These are phyloP conservation scores for Auriculariales sp. DNA, from an alignment of 768 basidiomycete genomes.

Conservation along the genomic window DNA sequence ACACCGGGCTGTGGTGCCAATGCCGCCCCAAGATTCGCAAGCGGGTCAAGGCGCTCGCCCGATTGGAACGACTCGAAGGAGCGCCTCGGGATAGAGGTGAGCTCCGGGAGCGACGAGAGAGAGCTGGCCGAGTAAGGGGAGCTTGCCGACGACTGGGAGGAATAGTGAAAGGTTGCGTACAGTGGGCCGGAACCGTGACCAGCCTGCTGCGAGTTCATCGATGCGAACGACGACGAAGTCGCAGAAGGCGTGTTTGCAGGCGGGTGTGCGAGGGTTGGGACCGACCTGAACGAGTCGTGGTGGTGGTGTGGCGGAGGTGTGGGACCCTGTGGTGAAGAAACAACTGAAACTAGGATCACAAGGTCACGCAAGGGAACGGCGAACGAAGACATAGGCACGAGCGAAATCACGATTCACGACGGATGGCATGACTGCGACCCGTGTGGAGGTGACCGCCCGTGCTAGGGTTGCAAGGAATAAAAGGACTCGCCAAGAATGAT, in stretches of 20 bases:
- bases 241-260: too few relatives aligned
- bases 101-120: not conserved
- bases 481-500: constrained; percentile 77
- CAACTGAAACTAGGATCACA: not conserved
- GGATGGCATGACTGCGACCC: not conserved
- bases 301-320: not conserved
- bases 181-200: too few relatives aligned
- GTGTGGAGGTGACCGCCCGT: not conserved
- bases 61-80: not conserved
- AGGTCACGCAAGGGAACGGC: not conserved
- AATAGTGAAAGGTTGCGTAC: too few relatives aligned
- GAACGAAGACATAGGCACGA: not conserved
- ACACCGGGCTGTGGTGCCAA: not conserved
- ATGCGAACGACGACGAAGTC: too few relatives aligned
- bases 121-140: not conserved
- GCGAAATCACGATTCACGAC: too few relatives aligned
- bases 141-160: not conserved
- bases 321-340: not conserved
- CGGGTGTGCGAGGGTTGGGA: too few relatives aligned
- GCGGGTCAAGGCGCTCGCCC: too few relatives aligned
- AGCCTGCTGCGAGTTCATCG: too few relatives aligned
- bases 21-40: not conserved
- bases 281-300: too few relatives aligned
- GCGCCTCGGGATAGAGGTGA: not conserved
- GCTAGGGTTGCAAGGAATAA: constrained; percentile 19